Conservation (phyloP, 2,329 filamentous ascomycete genomes). For the Microcyclosporella mali region DNA sequence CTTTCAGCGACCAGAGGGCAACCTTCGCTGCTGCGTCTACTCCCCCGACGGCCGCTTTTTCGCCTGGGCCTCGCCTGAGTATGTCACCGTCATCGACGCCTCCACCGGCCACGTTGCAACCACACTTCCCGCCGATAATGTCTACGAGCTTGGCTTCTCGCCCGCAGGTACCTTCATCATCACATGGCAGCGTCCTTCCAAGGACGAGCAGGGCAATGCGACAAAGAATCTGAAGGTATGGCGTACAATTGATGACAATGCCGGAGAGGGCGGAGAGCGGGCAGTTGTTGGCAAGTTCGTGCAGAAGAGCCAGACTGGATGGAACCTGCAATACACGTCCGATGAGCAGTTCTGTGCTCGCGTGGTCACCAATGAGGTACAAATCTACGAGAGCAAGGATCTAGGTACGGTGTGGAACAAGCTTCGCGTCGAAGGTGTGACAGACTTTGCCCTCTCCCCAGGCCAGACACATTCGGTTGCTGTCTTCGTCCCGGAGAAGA, state of each 20-base stretch:
- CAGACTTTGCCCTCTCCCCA: slow-evolving; percentile 82
- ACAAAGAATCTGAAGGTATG: slow-evolving; percentile 97
- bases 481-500: slow-evolving; percentile 85
- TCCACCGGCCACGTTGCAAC: slow-evolving; percentile 68
- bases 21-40: slow-evolving; percentile 89
- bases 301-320: slow-evolving; percentile 89
- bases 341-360: slow-evolving; percentile 93
- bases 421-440: slow-evolving; percentile 81
- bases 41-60: slow-evolving; percentile 95
- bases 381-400: slow-evolving; percentile 88
- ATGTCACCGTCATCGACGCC: slow-evolving; percentile 78
- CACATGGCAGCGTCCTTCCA: slow-evolving; percentile 89
- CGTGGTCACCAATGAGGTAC: slow-evolving; percentile 91
- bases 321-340: slow-evolving; percentile 93
- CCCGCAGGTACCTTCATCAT: slow-evolving; percentile 87
- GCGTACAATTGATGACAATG: slow-evolving; percentile 67
- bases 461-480: slow-evolving; percentile 88
- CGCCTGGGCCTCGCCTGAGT: slow-evolving; percentile 85
- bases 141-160: slow-evolving; percentile 93
- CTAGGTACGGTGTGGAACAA: slow-evolving; percentile 90
- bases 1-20: slow-evolving; percentile 80
- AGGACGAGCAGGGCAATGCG: slow-evolving; percentile 89
- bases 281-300: slow-evolving; percentile 79
- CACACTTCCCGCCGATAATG: slow-evolving; percentile 69
- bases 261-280: slow-evolving; percentile 58